These are phyloP conservation scores for Pulveroboletus sp. DNA, from an alignment of 768 basidiomycete genomes.

Conservation along the genomic window DNA sequence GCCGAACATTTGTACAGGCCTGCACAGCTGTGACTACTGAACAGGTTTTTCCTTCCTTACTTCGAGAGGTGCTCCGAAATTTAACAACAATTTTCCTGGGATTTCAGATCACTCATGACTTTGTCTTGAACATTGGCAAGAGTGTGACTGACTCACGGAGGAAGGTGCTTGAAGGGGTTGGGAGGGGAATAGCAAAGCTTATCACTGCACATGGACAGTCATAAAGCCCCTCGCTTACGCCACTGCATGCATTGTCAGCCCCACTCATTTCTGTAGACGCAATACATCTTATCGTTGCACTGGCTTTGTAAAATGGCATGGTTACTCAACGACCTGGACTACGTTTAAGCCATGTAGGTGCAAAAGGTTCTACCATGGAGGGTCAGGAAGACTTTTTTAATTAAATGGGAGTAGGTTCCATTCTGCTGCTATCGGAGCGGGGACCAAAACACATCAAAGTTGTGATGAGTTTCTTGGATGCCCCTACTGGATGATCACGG, in stretches of 20 bases:
- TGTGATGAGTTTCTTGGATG: no score
- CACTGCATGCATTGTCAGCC: slow-evolving; percentile 12
- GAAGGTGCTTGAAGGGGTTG: slow-evolving; percentile 66
- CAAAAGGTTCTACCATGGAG: no score
- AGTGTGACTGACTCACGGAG: slow-evolving; percentile 65
- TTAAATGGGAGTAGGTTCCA: no score
- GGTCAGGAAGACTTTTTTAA: no score
- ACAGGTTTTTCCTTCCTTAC: slow-evolving; percentile 27
- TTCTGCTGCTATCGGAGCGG: no score
- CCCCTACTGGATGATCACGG: no score
- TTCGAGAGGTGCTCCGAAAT: background rate
- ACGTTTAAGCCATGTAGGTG: no score
- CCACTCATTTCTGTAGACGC: slow-evolving; percentile 27
- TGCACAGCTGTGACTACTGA: slow-evolving; percentile 40
- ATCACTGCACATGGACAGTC: slow-evolving; percentile 36
- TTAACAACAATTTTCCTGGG: background rate
- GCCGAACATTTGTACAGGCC: slow-evolving; percentile 47
- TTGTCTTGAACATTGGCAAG: slow-evolving; percentile 56
- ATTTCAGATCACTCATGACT: slow-evolving; percentile 60
- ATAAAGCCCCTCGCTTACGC: slow-evolving; percentile 6
- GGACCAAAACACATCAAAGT: no score
- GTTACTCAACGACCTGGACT: no score
- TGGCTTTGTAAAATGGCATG: no score
- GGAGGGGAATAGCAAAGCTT: slow-evolving; percentile 62
- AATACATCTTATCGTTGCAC: background rate